phyloP scores from a whole-genome alignment of 192 early-diverging fungal species.

The Rhizoclosmatium sp. region DNA sequence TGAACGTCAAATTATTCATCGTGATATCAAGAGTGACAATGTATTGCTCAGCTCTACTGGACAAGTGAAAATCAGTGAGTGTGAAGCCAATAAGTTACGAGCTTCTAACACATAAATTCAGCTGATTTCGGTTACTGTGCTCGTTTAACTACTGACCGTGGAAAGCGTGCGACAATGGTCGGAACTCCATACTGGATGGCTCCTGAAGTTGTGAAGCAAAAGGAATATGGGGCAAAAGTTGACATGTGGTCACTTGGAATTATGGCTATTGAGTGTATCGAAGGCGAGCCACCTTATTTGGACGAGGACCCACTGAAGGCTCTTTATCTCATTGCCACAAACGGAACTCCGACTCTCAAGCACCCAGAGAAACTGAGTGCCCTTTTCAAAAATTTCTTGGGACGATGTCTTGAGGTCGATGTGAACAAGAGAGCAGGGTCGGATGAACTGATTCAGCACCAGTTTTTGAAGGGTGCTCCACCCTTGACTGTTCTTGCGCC shows the following conservation, averaged over 20 bases:
- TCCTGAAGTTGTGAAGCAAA: slow-evolving; percentile 92
- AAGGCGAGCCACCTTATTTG: slow-evolving; percentile 96
- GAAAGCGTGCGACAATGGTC: slow-evolving; percentile 81
- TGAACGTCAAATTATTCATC: slow-evolving; percentile 76
- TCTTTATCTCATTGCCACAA: slow-evolving; percentile 81
- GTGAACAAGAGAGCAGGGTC: slow-evolving; percentile 82
- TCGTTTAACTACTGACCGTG: slow-evolving; percentile 69
- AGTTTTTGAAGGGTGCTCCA: slow-evolving; percentile 84
- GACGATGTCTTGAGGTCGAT: slow-evolving; percentile 90
- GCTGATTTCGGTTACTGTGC: slow-evolving; percentile 92
- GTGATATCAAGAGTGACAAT: slow-evolving; percentile 91
- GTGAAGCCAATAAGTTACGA: neutral
- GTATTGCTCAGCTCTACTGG: slow-evolving; percentile 78
- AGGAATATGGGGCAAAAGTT: slow-evolving; percentile 91
- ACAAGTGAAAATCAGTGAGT: slow-evolving; percentile 69
- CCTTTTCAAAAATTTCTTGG: slow-evolving; percentile 91
- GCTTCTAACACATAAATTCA: slow-evolving; percentile 45
- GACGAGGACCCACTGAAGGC: slow-evolving; percentile 89
- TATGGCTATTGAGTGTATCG: slow-evolving; percentile 98
- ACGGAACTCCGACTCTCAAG: slow-evolving; percentile 91
- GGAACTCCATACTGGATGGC: slow-evolving; percentile 98
- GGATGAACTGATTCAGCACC: slow-evolving; percentile 86
- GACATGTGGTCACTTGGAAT: slow-evolving; percentile 99
- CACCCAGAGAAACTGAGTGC: slow-evolving; percentile 84
- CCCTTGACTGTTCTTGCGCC: slow-evolving; percentile 79